Evolutionary conservation across 768 basidiomycete genomes (phyloP).

Genomic region (Dictyophora rubrovolvata): DNA sequence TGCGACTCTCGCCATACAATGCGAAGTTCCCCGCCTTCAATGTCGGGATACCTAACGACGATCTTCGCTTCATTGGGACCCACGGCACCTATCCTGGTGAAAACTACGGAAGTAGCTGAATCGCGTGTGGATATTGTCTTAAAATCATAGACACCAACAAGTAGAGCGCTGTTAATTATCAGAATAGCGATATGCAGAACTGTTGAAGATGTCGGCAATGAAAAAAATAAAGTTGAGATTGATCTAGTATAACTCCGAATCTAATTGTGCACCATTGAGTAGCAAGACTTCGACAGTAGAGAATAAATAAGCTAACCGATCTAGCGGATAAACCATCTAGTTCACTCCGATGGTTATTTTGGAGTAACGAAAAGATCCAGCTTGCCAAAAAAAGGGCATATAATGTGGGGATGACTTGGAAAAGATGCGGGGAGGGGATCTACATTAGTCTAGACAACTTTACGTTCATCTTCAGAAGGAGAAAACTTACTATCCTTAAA

Average conservation of each 20-base stretch:
- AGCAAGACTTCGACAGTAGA: slow-evolving; percentile 5
- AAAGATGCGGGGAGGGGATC: slow-evolving; percentile 31
- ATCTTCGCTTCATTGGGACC: slow-evolving; percentile 55
- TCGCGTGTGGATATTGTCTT: slow-evolving; percentile 45
- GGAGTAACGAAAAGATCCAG: slow-evolving; percentile 9
- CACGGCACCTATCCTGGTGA: slow-evolving; percentile 63
- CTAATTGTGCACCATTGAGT: background rate
- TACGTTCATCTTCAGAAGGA: background rate
- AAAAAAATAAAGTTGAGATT: background rate
- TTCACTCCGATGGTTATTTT: background rate
- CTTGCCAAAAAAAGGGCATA: slow-evolving; percentile 19
- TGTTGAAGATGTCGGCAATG: slow-evolving; percentile 1
- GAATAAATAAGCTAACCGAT: slow-evolving; percentile 7
- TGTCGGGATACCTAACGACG: slow-evolving; percentile 45
- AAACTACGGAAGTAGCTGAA: slow-evolving; percentile 43
- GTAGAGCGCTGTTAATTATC: slow-evolving; percentile 30
- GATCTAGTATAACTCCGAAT: background rate
- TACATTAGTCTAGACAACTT: slow-evolving; percentile 8
- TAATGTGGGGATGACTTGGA: slow-evolving; percentile 21
- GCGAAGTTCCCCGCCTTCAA: slow-evolving; percentile 19
- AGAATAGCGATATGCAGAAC: slow-evolving; percentile 12
- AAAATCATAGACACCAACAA: slow-evolving; percentile 37
- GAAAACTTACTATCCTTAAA: slow-evolving; percentile 35
- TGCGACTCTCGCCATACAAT: slow-evolving; percentile 32
- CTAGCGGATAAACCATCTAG: slow-evolving; percentile 11